A percentile compares a stretch with the other conserved stretches of the same genome.
These are phyloP conservation scores for Aspergillus neoniger DNA, from an alignment of 2,329 filamentous ascomycete species.

Conservation along the genomic window DNA sequence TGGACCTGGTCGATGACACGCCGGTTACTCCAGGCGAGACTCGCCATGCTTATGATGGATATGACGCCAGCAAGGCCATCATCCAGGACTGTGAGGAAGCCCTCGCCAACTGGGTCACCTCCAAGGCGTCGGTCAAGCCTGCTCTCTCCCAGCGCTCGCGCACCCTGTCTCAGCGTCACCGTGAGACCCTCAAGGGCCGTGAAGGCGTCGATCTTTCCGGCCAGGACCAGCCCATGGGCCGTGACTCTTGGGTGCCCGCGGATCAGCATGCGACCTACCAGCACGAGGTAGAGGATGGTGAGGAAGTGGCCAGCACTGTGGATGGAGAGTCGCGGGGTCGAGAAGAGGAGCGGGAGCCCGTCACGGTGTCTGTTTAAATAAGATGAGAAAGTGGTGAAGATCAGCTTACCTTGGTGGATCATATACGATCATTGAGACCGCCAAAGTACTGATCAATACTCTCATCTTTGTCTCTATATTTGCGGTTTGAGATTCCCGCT, in stretches of 20 bases:
- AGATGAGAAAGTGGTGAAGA: neutral
- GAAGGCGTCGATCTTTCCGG: conserved; percentile 75
- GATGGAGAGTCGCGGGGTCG: conserved; percentile 40
- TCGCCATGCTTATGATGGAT: conserved; percentile 91
- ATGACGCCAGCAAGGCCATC: conserved; percentile 96
- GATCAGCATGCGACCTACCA: conserved; percentile 55
- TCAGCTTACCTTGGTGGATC: neutral
- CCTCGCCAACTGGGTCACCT: conserved; percentile 93
- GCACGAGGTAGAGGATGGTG: conserved; percentile 44
- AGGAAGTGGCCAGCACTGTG: conserved; percentile 36
- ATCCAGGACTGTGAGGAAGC: conserved; percentile 99
- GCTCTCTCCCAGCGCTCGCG: conserved; percentile 86
- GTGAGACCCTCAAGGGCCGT: conserved; percentile 67
- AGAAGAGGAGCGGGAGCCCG: conserved; percentile 38
- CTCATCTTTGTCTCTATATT: conserved; percentile 8
- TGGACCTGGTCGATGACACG: conserved; percentile 93
- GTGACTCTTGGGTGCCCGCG: conserved; percentile 77
- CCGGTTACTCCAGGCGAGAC: conserved; percentile 97
- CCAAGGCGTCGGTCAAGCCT: conserved; percentile 83
- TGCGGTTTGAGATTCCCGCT: conserved; percentile 16
- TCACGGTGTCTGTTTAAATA: conserved; percentile 22
- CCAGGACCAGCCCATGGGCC: conserved; percentile 78
- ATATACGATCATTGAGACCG: neutral
- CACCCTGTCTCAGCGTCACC: conserved; percentile 81
- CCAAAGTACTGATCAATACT: conserved; percentile 8